Base-by-base conservation (phyloP, 2,329 filamentous ascomycete genomes). In the Dryadomyces quercivorus region DNA sequence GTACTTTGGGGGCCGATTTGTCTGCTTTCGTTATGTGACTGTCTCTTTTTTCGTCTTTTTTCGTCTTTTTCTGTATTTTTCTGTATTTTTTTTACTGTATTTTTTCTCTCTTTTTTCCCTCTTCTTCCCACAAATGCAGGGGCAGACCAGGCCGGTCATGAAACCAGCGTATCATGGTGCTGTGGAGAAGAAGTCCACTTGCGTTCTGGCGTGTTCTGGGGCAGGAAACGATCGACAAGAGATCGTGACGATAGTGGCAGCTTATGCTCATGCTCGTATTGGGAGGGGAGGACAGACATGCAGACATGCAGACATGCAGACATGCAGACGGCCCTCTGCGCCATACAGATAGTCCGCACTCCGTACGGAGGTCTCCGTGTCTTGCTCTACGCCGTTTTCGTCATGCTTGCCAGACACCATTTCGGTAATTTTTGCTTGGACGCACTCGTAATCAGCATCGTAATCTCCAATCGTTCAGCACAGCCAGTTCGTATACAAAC, bases 151-250 rank as follows among this genome's bases (percentile, higher is more conserved):
- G 26, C 26, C 26, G 26, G 26, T 31, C 26, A 31, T 40, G 36
- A 40, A 40, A 40, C 36, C 36, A 40, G 15, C 36, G 36, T 40
- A 40, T 40, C 36, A 40, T 40, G 36, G 36, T 40, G 36, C 36
- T 40, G 36, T 40, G 36, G 36, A 43, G 49, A 42, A 43, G 49
- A 18, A 9, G 18, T 20, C 49, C 38, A 20, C 34, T 43, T 51
- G 36, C 31, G 49, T 51, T 51, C 49, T 51, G 49, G 49, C 38
- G 49, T 43, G 15, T 51, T 44, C 49, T 51, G 21, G 36, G 49
- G 49, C 38, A 15, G 49, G 49, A 51, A 51, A 15, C 48, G 48
- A 50, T 50, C 48, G 34, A 16, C 49, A 6, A n/a, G 42, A 44
- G 16, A 44, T 20, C 42, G n/a, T 44, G 42, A 44, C 42, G 42